phyloP scores from a whole-genome alignment of 1,139 yeast genomes.

The Hemisphaericaspora xylofermentans region DNA sequence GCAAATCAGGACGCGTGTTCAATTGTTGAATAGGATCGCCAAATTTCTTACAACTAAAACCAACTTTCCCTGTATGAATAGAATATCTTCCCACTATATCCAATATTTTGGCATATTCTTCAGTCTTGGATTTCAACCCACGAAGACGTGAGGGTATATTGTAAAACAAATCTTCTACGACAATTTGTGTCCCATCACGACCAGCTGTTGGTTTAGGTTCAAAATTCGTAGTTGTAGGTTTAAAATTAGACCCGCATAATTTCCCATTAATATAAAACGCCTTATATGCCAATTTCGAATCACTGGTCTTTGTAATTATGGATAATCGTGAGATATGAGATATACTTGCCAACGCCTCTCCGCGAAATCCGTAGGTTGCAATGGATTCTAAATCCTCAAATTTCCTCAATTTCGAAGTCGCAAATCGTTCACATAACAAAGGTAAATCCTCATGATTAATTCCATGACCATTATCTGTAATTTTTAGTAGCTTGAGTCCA shows the following conservation, averaged over 20 bases:
- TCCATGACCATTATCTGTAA: constrained; percentile 56
- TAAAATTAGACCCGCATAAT: constrained; percentile 42
- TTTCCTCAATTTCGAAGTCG: constrained; percentile 51
- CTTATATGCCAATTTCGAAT: constrained; percentile 64
- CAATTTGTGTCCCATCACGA: constrained; percentile 77
- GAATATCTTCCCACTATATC: constrained; percentile 88
- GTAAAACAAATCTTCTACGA: constrained; percentile 86
- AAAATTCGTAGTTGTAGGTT: constrained; percentile 15
- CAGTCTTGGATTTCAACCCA: constrained; percentile 64
- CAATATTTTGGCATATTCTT: constrained; percentile 72
- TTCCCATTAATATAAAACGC: constrained; percentile 67
- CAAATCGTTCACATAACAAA: constrained; percentile 55
- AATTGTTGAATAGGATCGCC: constrained; percentile 66
- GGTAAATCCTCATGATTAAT: constrained; percentile 45
- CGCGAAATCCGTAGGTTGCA: constrained; percentile 59
- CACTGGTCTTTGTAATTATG: constrained; percentile 69
- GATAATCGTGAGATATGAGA: constrained; percentile 65
- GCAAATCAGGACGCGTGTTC: constrained; percentile 47
- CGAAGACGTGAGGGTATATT: constrained; percentile 79
- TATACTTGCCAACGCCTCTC: constrained; percentile 62
- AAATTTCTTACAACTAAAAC: constrained; percentile 74
- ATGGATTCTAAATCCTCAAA: constrained; percentile 52
- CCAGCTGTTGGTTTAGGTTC: constrained; percentile 84
- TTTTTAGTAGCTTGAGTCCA: constrained; percentile 51
- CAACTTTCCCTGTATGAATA: constrained; percentile 66